A percentile compares a stretch with the other conserved stretches of the same genome.
Evolutionary conservation across 441 rosid species (phyloP).

Genomic region (Gossypium schwendimanii): DNA sequence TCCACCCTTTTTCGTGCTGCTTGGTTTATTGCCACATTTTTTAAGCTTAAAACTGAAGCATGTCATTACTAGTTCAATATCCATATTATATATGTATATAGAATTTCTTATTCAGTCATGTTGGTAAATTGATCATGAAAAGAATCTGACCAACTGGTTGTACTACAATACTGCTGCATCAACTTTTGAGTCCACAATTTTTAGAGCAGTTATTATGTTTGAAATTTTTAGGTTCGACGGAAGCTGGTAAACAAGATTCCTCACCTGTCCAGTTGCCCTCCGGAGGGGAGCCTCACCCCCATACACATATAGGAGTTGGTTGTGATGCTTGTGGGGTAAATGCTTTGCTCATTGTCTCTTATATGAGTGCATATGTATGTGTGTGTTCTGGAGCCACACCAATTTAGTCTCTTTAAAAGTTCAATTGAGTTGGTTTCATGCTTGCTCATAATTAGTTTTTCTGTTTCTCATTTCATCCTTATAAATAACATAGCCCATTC

Average conservation of each 20-base stretch:
- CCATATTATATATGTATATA: background rate
- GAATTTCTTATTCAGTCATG: background rate
- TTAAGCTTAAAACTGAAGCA: background rate
- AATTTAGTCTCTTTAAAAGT: background rate
- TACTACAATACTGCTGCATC: background rate
- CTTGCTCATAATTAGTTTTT: background rate
- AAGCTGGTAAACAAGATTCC: constrained; percentile 18
- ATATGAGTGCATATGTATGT: background rate
- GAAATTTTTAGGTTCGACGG: constrained; percentile 21
- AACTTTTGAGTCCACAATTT: background rate
- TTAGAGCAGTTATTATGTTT: background rate
- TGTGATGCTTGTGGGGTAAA: constrained; percentile 58
- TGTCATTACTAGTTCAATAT: background rate
- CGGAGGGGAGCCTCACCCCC: constrained; percentile 18
- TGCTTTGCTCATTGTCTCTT: background rate
- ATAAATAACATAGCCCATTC: background rate
- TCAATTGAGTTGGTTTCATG: background rate
- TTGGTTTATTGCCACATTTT: background rate
- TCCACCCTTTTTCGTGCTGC: background rate
- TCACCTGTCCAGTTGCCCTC: background rate
- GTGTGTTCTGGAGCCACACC: background rate
- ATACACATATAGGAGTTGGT: constrained; percentile 35
- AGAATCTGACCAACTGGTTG: background rate
- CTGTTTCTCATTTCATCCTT: background rate
- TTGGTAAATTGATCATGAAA: background rate